Percentiles rank a stretch among this genome's conserved stretches.
Evolutionary conservation across 208 protist species (phyloP).

Genomic region (Zelonia costaricensis): DNA sequence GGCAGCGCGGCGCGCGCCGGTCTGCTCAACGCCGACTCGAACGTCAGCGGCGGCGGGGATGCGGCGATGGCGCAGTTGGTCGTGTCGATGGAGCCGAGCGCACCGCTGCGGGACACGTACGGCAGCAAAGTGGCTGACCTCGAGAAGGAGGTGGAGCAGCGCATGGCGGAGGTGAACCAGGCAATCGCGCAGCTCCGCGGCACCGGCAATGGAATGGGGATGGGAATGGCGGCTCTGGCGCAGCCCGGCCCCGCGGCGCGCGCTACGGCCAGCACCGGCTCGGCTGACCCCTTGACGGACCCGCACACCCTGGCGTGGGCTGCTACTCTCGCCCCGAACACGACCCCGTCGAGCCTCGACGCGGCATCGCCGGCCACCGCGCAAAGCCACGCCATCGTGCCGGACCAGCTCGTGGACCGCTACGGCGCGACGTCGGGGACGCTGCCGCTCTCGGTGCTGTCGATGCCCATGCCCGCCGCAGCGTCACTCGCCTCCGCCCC

Average conservation of each 20-base stretch:
- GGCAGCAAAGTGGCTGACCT: conserved; percentile 55
- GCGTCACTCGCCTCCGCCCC: not conserved
- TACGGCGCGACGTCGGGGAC: no score
- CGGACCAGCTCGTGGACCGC: not conserved
- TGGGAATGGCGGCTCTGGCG: not conserved
- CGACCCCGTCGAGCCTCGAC: no score
- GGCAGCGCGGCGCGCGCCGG: not conserved
- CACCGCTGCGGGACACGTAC: conserved; percentile 58
- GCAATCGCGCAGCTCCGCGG: conserved; percentile 64
- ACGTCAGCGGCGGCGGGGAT: not conserved
- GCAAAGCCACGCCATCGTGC: not conserved
- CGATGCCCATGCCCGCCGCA: no score
- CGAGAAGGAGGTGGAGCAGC: conserved; percentile 80
- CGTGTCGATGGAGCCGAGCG: conserved; percentile 2
- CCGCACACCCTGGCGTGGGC: not conserved
- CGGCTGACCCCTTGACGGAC: not conserved
- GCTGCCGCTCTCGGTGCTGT: no score
- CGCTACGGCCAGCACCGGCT: conserved; percentile 1
- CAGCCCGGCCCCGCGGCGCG: not conserved
- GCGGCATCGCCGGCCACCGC: no score
- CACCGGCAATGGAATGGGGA: not conserved
- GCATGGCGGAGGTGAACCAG: conserved; percentile 87
- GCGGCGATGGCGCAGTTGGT: not conserved
- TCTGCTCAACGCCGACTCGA: not conserved
- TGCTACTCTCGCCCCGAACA: not conserved